Evolutionary conservation across 257 asterid genomes (phyloP).

Genomic region (Solanum gracilifrons): DNA sequence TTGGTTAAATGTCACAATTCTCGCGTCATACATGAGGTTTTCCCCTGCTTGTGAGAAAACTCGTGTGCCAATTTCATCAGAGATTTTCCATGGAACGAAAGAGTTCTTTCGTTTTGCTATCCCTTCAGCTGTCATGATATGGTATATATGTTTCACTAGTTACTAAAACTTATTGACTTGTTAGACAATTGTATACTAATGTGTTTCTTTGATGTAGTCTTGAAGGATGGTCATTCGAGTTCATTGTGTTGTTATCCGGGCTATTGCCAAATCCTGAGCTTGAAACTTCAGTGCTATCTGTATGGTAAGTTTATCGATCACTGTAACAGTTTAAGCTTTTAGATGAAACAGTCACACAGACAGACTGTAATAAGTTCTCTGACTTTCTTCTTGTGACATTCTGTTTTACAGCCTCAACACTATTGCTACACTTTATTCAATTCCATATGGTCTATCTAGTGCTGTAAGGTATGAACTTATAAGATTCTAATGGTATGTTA

Average conservation of each 20-base stretch:
- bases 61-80: constrained; percentile 42
- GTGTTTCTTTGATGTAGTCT: constrained; percentile 26
- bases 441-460: constrained; percentile 59
- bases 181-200: not conserved
- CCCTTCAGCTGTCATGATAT: constrained; percentile 64
- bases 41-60: constrained; percentile 42
- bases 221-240: constrained; percentile 83
- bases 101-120: constrained; percentile 48
- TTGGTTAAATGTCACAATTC: constrained; percentile 45
- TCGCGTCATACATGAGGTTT: constrained; percentile 34
- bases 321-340: not conserved
- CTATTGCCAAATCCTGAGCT: constrained; percentile 78
- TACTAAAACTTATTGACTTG: not conserved
- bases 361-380: not conserved
- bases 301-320: constrained; percentile 37
- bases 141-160: constrained; percentile 23
- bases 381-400: not conserved
- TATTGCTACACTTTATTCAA: constrained; percentile 45
- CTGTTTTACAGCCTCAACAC: constrained; percentile 35
- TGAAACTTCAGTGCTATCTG: constrained; percentile 78
- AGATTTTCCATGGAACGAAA: constrained; percentile 34
- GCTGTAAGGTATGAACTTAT: constrained; percentile 53
- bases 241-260: constrained; percentile 64
- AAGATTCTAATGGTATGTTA: not conserved
- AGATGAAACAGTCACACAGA: not conserved